phyloP scores from a whole-genome alignment of 2,329 filamentous ascomycete genomes.

The Akanthomyces uredinophilus region DNA sequence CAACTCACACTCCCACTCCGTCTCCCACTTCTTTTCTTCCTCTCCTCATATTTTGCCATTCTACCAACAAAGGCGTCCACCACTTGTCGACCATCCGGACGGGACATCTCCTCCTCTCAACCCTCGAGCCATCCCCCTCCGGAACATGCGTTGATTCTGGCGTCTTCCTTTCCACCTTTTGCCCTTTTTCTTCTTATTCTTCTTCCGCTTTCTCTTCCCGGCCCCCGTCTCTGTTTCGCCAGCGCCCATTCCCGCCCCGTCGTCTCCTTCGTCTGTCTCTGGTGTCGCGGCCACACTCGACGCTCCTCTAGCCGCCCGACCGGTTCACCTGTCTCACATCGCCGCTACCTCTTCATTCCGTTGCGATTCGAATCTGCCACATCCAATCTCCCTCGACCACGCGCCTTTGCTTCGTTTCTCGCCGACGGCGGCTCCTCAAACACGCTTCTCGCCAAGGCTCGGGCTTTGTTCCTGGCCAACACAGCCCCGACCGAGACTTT shows the following conservation, averaged over 20 bases:
- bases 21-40: conserved; percentile 8
- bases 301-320: conserved; percentile 15
- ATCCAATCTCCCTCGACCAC: conserved; percentile 16
- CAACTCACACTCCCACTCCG: conserved; percentile 20
- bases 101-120: neutral
- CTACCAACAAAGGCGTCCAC: conserved; percentile 1
- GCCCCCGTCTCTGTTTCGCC: neutral
- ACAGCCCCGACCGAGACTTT: neutral
- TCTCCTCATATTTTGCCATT: conserved; percentile 2
- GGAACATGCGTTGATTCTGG: conserved; percentile 9
- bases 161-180: neutral
- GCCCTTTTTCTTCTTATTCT: neutral
- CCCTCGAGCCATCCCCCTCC: neutral
- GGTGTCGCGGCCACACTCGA: neutral
- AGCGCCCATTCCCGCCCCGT: conserved; percentile 19
- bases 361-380: conserved; percentile 17
- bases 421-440: neutral
- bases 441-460: neutral
- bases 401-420: neutral
- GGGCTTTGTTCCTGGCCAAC: neutral
- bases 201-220: neutral
- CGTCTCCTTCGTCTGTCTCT: neutral
- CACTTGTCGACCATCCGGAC: neutral
- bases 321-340: conserved; percentile 20
- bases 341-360: conserved; percentile 21